phyloP scores from a whole-genome alignment of 129 eudicot species.

The Centrapalus pauciflorus region DNA sequence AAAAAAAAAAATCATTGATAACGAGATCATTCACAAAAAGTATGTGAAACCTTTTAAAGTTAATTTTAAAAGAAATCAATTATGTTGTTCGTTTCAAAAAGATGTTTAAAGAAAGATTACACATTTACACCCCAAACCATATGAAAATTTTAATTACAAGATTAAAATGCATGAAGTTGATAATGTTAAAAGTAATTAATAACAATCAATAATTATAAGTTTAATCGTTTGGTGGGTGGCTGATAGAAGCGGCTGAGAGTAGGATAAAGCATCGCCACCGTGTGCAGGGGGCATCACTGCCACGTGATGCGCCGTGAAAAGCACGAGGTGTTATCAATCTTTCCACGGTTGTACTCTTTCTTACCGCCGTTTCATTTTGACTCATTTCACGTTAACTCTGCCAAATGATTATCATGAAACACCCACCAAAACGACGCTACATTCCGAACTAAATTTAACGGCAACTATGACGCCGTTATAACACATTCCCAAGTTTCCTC shows the following conservation, averaged over 20 bases:
- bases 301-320: conserved; percentile 29
- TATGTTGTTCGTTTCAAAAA: too few relatives aligned
- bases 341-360: neutral
- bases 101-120: too few relatives aligned
- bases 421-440: neutral
- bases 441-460: conserved; percentile 8
- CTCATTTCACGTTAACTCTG: neutral
- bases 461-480: conserved; percentile 21
- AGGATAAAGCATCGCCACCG: conserved; percentile 15
- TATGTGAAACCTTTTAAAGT: too few relatives aligned
- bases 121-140: too few relatives aligned
- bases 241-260: conserved; percentile 15
- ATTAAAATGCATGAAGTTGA: too few relatives aligned
- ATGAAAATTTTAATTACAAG: too few relatives aligned
- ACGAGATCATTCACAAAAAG: too few relatives aligned
- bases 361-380: neutral
- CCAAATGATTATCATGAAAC: neutral
- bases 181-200: neutral
- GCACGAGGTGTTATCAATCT: conserved; percentile 18
- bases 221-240: too few relatives aligned
- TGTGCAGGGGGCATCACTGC: conserved; percentile 21
- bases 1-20: too few relatives aligned
- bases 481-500: conserved; percentile 34
- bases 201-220: too few relatives aligned
- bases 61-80: too few relatives aligned